phyloP scores from a whole-genome alignment of 2,329 filamentous ascomycete species.

The Fusarium sp. region DNA sequence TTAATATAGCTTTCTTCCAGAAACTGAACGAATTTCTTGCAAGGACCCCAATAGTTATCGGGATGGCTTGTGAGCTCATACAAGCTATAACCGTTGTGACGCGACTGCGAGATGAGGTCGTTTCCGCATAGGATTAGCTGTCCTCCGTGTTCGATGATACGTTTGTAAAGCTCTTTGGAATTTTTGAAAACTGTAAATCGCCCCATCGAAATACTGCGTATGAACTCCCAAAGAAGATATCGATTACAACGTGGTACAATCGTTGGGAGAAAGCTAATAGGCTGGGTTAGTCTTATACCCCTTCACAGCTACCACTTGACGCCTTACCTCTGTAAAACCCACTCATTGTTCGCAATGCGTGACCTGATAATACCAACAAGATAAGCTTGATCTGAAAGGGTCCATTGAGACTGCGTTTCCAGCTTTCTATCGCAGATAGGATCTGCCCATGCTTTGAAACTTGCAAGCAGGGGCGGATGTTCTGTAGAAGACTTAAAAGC shows the following conservation, averaged over 20 bases:
- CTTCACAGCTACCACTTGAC: no score
- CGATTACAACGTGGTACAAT: neutral
- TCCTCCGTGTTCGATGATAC: neutral
- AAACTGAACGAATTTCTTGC: neutral
- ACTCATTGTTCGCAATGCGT: neutral
- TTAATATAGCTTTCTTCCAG: neutral
- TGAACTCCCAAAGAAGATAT: neutral
- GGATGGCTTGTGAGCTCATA: no score
- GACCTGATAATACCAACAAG: neutral
- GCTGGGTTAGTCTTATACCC: no score
- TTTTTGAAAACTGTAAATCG: neutral
- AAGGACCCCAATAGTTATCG: neutral
- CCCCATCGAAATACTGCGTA: neutral
- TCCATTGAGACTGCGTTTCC: neutral
- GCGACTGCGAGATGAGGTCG: no score
- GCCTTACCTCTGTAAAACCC: neutral
- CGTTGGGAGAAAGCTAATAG: slow-evolving; percentile 8
- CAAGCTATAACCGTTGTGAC: no score
- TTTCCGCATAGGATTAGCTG: neutral
- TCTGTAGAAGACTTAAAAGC: neutral
- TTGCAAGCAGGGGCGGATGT: neutral
- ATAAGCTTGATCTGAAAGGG: neutral
- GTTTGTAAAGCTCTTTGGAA: neutral
- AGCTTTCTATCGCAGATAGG: slow-evolving; percentile 7
- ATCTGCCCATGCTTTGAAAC: slow-evolving; percentile 11